A percentile compares a stretch with the other conserved stretches of the same genome.
phyloP scores from a whole-genome alignment of 1,284 basidiomycete genomes.

The Thelephora terrestris region DNA sequence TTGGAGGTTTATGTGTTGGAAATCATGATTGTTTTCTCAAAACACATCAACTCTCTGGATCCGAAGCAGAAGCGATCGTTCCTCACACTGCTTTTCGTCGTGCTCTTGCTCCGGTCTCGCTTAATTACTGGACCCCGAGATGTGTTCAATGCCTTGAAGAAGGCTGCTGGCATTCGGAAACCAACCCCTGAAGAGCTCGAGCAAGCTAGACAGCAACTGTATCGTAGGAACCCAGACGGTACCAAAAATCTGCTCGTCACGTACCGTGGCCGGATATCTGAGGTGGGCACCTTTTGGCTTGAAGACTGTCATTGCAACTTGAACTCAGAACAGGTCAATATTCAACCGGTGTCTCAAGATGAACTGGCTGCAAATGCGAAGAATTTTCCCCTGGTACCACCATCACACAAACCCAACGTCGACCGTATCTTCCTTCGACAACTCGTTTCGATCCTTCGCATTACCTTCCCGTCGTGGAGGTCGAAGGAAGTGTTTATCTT shows the following conservation, averaged over 20 bases:
- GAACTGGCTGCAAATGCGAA: constrained; percentile 37
- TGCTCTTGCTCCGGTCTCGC: constrained; percentile 38
- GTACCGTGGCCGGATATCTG: constrained; percentile 49
- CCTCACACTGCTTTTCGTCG: constrained; percentile 10
- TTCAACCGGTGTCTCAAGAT: constrained; percentile 30
- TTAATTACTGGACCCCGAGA: constrained; percentile 26
- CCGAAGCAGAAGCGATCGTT: neutral
- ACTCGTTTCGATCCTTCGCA: constrained; percentile 64
- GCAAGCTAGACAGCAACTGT: constrained; percentile 44
- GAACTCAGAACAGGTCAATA: constrained; percentile 20
- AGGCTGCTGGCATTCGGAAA: constrained; percentile 15
- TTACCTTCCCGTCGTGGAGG: constrained; percentile 64
- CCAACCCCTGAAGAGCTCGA: constrained; percentile 35
- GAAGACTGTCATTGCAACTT: neutral
- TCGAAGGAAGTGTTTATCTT: constrained; percentile 77
- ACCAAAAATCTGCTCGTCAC: constrained; percentile 60
- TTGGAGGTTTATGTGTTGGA: too few species aligned
- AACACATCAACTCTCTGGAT: too few species aligned
- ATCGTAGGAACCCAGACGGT: constrained; percentile 44
- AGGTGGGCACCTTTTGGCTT: constrained; percentile 27
- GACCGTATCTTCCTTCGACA: constrained; percentile 76
- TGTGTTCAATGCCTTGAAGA: constrained; percentile 16
- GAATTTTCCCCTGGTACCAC: constrained; percentile 45
- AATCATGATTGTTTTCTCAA: too few species aligned
- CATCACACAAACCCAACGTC: constrained; percentile 54